Percentiles rank a stretch among this genome's conserved stretches.
These are phyloP conservation scores for Paraconiothyrium brasiliense DNA, from an alignment of 2,329 filamentous ascomycete species.

Conservation along the genomic window DNA sequence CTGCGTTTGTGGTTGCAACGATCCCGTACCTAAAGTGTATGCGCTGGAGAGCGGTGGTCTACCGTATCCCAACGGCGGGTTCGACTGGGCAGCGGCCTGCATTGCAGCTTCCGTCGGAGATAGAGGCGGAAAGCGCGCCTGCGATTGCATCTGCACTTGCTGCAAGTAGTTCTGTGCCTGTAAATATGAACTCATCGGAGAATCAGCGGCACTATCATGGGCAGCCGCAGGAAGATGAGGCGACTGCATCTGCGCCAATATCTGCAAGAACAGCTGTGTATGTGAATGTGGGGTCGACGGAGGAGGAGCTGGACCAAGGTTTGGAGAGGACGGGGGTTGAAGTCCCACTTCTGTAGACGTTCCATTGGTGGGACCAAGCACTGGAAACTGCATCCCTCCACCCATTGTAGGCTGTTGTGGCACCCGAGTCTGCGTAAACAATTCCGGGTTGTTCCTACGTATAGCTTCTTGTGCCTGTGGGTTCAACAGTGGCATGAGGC, in stretches of 20 bases:
- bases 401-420: not conserved
- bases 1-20: not conserved
- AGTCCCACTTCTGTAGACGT: not conserved
- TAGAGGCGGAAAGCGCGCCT: not conserved
- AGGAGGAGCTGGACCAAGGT: not conserved
- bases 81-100: not conserved
- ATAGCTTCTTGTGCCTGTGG: slow-evolving; percentile 16
- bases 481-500: slow-evolving; percentile 20
- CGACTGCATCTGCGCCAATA: too few relatives aligned
- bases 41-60: not conserved
- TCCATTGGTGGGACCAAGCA: not conserved
- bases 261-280: not conserved
- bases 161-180: too few relatives aligned
- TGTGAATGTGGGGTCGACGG: not conserved
- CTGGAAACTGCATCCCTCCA: not conserved
- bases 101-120: not conserved
- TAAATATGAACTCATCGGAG: too few relatives aligned
- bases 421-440: not conserved
- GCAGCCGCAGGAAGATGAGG: too few relatives aligned
- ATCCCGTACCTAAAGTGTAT: not conserved
- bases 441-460: not conserved
- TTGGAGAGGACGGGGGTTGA: not conserved
- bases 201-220: too few relatives aligned
- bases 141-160: not conserved
- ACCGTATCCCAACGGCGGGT: not conserved